Base-by-base conservation (phyloP, 768 basidiomycete species). In the Rhizopogon vinicolor region DNA sequence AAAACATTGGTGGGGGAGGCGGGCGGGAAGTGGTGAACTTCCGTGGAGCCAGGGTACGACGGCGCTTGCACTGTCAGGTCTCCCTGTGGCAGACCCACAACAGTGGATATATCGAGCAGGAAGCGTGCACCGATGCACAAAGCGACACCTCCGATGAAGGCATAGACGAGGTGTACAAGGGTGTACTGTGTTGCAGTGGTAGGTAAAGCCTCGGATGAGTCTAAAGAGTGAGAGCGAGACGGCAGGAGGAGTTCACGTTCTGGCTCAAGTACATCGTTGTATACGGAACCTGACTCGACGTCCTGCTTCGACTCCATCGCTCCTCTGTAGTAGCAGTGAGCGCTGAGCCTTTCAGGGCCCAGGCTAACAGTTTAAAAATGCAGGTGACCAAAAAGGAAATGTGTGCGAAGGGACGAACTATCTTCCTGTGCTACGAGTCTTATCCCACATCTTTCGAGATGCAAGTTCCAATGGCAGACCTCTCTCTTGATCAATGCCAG, bases 1-100 rank as follows among this genome's bases (percentile, higher is more conserved):
- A 79, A 78, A 7, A 73, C 76, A 61, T 93, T 93, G 16, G 89
- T 91, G 0, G 91, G 89, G 6, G 80, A 78, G 0, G 81, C 60
- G 0, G 91, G 91, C 8, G 91, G 91, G 67, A 80, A 91, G 19
- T 81, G 66, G 68, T 91, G 82, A 5, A 79, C 76, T 56, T 79
- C 77, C 2, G 88, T 86, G 1, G 88, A 89, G 13, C 91, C 90
- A 18, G 84, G 87, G 65, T 83, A 81, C 1, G 88, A 85, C 3
- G 84, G 74, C 0, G 86, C 87, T 14, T 84, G 64, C 16, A 71
- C 66, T 22, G 73, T 62, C 12, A 70, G 70, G 16, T 61, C 46
- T 31, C 52, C 8, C 7, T 18, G 56, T 7, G 65, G 66, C 57
- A 75, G 78, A 63, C 79, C 63, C 8, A 37, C 31, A 3, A 41